These are phyloP conservation scores for Vanrija sp. DNA, from an alignment of 1,284 basidiomycete genomes.

Conservation along the genomic window DNA sequence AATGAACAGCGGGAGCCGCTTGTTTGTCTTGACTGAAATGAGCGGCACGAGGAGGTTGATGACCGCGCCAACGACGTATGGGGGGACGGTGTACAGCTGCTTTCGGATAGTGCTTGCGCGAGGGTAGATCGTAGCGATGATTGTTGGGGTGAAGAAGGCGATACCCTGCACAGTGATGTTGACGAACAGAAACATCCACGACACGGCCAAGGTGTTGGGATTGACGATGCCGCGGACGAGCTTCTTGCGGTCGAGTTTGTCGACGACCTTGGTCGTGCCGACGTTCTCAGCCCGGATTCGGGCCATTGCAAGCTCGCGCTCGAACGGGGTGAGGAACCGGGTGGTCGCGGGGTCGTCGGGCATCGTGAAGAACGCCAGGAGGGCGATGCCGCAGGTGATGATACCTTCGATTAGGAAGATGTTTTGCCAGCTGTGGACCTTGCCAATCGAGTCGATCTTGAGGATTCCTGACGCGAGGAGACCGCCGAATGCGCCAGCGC, in stretches of 20 bases:
- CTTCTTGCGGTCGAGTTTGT: conserved; percentile 11
- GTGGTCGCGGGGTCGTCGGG: conserved; percentile 27
- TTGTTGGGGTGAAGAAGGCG: conserved; percentile 31
- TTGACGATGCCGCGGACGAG: conserved; percentile 17
- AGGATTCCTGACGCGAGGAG: conserved; percentile 21
- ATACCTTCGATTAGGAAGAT: conserved; percentile 35
- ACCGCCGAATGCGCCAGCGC: conserved; percentile 18
- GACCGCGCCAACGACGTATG: conserved; percentile 38
- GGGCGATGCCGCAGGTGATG: conserved; percentile 28
- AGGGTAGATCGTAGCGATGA: conserved; percentile 32
- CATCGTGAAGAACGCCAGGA: conserved; percentile 27
- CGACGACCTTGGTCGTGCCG: conserved; percentile 16
- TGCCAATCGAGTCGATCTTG: conserved; percentile 18
- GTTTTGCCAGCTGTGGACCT: conserved; percentile 17
- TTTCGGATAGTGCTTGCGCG: conserved; percentile 20
- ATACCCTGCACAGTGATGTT: conserved; percentile 37
- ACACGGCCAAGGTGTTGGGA: conserved; percentile 26
- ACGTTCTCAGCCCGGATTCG: conserved; percentile 29
- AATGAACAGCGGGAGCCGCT: conserved; percentile 36
- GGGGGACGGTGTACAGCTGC: conserved; percentile 45
- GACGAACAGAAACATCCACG: conserved; percentile 46
- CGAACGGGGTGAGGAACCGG: conserved; percentile 20
- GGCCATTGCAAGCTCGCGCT: conserved; percentile 24
- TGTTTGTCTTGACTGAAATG: conserved; percentile 36
- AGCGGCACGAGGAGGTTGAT: conserved; percentile 32